Base-by-base conservation (phyloP, 2,329 filamentous ascomycete genomes). In the Didymella pomorum region DNA sequence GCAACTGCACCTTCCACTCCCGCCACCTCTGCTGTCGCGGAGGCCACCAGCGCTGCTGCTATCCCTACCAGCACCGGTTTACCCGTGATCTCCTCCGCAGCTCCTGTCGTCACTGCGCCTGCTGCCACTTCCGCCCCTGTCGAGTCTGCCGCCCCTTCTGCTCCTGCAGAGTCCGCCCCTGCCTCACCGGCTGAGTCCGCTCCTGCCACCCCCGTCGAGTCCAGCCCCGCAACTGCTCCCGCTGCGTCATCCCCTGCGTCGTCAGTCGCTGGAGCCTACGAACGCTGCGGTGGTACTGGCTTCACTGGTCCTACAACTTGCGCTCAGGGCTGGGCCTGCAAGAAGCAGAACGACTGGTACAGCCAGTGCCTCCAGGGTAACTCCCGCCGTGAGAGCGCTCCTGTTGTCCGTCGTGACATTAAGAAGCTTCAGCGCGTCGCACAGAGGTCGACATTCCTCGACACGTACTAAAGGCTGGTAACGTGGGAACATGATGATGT, bases 241-340 rank as follows among this genome's bases (percentile, higher is more conserved):
- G 45, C 45, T 2, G 52, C 57, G 29, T 56, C 52, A 21, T 28
- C 55, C 1, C 31, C 57, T 39, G 44, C 63, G 10, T 35, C 58
- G 1, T 18, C 53, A 9, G 47, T 37, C 7, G 59, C 55, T 23
- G 52, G 56, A 11, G 49, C 60, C 11, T 82, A 78, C 65, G 74
- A 73, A 2, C 79, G 80, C 60, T 82, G 80, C 63, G 80, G 80
- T 58, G 81, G 80, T 21, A 64, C 60, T 5, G 74, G 72, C 42
- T 81, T 67, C 56, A 76, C 64, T 4, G 81, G 80, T 9, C 47
- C 77, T 0, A 78, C 74, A 0, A 49, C 65, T n/a, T 82, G 80
- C 45, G 69, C 72, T 1, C 29, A 65, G 18, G 79, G 79, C n/a
- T 69, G 64, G 47, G 68, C 67, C 6, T 82, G 80, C 71, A 69